These are phyloP conservation scores for Claviceps arundinis DNA, from an alignment of 2,329 filamentous ascomycete species.

Conservation along the genomic window DNA sequence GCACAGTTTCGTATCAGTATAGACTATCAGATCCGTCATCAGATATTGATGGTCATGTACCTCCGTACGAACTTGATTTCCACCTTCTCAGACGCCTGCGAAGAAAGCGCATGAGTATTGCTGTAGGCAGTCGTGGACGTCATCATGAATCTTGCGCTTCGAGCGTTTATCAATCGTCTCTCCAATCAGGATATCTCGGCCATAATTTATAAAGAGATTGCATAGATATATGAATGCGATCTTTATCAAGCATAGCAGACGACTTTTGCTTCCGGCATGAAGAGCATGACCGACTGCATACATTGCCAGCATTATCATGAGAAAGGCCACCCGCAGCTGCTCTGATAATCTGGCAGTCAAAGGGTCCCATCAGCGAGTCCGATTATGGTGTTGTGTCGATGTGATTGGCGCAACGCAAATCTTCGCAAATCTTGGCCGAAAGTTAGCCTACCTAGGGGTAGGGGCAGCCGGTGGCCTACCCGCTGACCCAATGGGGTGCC, in stretches of 20 bases:
- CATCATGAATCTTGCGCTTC: not conserved
- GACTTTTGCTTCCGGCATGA: not conserved
- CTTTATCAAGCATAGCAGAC: not conserved
- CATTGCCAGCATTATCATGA: not conserved
- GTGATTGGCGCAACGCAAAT: conserved; percentile 1
- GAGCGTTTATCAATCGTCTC: not conserved
- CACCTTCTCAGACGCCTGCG: not conserved
- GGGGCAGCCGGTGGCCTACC: not conserved
- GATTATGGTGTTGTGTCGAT: not conserved
- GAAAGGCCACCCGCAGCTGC: not conserved
- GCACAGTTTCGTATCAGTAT: not conserved
- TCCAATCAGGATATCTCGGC: not conserved
- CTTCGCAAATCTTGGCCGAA: conserved; percentile 4
- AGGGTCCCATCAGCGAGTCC: not conserved
- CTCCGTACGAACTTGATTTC: no score
- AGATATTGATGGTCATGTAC: no score
- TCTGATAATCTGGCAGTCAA: not conserved
- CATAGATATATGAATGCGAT: not conserved
- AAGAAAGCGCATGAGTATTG: not conserved
- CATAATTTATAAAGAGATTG: not conserved
- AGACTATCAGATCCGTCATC: no score
- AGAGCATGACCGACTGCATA: not conserved
- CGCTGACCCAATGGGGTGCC: conserved; percentile 2
- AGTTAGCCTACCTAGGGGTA: conserved; percentile 3
- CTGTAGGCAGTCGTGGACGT: not conserved